A percentile compares a stretch with the other conserved stretches of the same genome.
phyloP scores from a whole-genome alignment of 805 yeast genomes.

The Metschnikowia drakensbergensis region DNA sequence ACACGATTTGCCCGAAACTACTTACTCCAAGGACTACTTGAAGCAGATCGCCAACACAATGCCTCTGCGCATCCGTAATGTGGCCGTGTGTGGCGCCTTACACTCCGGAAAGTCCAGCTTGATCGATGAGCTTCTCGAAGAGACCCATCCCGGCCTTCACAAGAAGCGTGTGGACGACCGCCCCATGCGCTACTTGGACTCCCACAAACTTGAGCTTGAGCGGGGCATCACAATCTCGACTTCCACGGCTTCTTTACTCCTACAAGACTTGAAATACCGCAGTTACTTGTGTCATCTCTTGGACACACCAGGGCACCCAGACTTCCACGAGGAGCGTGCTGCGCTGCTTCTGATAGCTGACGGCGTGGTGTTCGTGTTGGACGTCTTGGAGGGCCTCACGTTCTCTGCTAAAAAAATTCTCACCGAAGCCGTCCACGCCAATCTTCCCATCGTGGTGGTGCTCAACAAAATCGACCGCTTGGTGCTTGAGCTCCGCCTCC shows the following conservation, averaged over 20 bases:
- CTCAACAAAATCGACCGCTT: slow-evolving; percentile 83
- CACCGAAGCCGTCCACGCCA: slow-evolving; percentile 46
- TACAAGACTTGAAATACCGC: slow-evolving; percentile 47
- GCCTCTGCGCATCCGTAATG: slow-evolving; percentile 67
- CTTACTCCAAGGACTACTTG: slow-evolving; percentile 63
- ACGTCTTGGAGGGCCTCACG: slow-evolving; percentile 78
- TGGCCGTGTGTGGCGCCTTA: slow-evolving; percentile 74
- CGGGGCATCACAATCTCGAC: slow-evolving; percentile 68
- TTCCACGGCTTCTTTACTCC: slow-evolving; percentile 57
- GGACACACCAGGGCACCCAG: slow-evolving; percentile 91
- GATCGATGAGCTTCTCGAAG: slow-evolving; percentile 60
- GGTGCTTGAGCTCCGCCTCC: slow-evolving; percentile 71
- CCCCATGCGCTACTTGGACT: slow-evolving; percentile 66
- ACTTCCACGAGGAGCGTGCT: slow-evolving; percentile 73
- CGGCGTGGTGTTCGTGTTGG: slow-evolving; percentile 68
- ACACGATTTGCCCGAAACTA: slow-evolving; percentile 51
- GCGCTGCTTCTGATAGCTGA: slow-evolving; percentile 59
- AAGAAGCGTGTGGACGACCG: slow-evolving; percentile 34
- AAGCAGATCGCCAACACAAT: slow-evolving; percentile 38
- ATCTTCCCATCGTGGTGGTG: slow-evolving; percentile 54
- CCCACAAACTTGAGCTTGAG: slow-evolving; percentile 61
- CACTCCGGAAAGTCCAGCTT: slow-evolving; percentile 86
- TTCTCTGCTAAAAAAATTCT: slow-evolving; percentile 49
- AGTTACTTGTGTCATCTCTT: slow-evolving; percentile 60
- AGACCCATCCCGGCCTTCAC: slow-evolving; percentile 49